Base-by-base conservation (phyloP, 495 filamentous ascomycete genomes). In the Letharia columbiana region DNA sequence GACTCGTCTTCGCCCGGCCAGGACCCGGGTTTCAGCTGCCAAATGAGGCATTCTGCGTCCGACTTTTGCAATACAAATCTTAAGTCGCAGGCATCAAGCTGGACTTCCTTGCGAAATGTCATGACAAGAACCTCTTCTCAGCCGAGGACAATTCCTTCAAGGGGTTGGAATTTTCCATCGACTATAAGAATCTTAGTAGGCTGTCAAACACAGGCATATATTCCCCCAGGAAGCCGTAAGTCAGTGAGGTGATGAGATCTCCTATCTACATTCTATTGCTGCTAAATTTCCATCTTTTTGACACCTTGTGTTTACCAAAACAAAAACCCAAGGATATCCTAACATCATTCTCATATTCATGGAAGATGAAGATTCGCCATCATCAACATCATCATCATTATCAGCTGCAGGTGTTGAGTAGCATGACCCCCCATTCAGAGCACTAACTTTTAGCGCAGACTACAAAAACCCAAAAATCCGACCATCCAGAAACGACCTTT, bases 361-460 rank as follows among this genome's bases (percentile, higher is more conserved):
- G 23, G 23, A 28, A 28, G 8, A 35, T 33, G 13, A 23, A 45
- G 17, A 39, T 49, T 7, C 4, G 28, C 12, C 62, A 47, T 47
- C 33, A 35, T 47, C 54, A 44, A 4, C 37, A 8, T 40, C 20
- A 59, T 58, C 54, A 65, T 64, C 40, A 64, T 6, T 47, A 63
- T 39, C 40, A 41, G n/a, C 47, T 52, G 37, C 17, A 63, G 40
- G 42, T 52, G 42, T 52, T 64, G 40, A 33, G 41, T 35, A 45
- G 41, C 45, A 45, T 33, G 18, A 33, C 57, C 58, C 42, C 44
- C 54, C 40, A 40, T 11, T 58, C 54, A 28, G 15, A 59, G 35
- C 33, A 60, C 56, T 60, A 65, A 45, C 18, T 41, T n/a, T 28
- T 28, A 28, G 60, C 60, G 4, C 37, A 39, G 8, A 39, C 37